Conservation (phyloP, 768 basidiomycete genomes). For the Calocybe cyanea region DNA sequence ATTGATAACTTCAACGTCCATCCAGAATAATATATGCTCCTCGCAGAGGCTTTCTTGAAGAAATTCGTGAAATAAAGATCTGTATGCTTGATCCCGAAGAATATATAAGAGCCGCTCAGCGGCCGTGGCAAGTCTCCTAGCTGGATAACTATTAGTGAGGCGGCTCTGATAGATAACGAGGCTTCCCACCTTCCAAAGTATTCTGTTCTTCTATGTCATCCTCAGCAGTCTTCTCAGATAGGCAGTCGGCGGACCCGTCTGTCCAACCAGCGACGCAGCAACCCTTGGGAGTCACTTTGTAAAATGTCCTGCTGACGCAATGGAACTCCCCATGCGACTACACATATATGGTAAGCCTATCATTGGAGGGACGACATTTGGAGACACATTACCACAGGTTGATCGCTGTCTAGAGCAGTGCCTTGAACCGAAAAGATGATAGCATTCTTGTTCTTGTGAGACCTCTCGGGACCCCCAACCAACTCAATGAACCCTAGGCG, state of each 20-base stretch:
- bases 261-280: slow-evolving; percentile 11
- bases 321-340: slow-evolving; percentile 14
- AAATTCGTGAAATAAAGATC: slow-evolving; percentile 11
- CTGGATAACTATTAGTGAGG: background rate
- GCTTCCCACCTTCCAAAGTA: background rate
- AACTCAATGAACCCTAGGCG: too few species aligned
- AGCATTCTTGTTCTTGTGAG: too few species aligned
- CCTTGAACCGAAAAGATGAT: slow-evolving; percentile 31
- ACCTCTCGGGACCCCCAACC: too few species aligned
- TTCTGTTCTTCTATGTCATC: background rate
- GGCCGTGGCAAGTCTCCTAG: background rate
- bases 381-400: too few species aligned
- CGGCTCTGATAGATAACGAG: background rate
- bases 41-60: slow-evolving; percentile 14
- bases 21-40: slow-evolving; percentile 15
- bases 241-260: background rate
- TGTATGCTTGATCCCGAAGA: slow-evolving; percentile 10
- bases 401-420: slow-evolving; percentile 61
- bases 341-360: too few species aligned
- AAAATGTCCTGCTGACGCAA: slow-evolving; percentile 12
- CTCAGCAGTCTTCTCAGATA: slow-evolving; percentile 1
- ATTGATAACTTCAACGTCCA: slow-evolving; percentile 13
- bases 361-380: too few species aligned
- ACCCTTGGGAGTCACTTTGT: slow-evolving; percentile 14
- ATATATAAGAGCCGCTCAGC: slow-evolving; percentile 7